Evolutionary conservation across 2,329 filamentous ascomycete species (phyloP).

Genomic region (Penicillium sp.): DNA sequence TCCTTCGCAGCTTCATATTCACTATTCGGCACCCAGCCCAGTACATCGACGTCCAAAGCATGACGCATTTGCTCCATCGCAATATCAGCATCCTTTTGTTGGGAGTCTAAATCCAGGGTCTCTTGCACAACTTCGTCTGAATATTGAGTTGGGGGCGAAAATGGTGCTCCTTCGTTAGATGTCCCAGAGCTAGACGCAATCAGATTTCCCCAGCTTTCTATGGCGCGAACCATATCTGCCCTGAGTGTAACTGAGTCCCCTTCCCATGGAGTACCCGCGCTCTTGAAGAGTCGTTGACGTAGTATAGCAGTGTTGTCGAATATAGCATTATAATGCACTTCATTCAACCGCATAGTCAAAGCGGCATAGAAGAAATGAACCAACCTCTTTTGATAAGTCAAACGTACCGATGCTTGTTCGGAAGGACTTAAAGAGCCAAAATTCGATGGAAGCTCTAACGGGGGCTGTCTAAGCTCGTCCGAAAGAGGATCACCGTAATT

Average conservation of each 20-base stretch:
- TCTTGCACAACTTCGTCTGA: background rate
- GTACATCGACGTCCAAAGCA: constrained; percentile 10
- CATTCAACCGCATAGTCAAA: constrained; percentile 3
- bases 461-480: background rate
- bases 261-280: constrained; percentile 9
- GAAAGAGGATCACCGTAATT: constrained; percentile 28
- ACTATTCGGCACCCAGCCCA: constrained; percentile 15
- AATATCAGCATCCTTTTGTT: constrained; percentile 12
- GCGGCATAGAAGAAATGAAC: constrained; percentile 9
- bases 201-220: constrained; percentile 3
- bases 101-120: background rate
- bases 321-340: constrained; percentile 6
- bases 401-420: background rate
- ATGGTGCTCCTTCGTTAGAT: background rate
- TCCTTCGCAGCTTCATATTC: constrained; percentile 14
- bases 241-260: constrained; percentile 3
- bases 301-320: constrained; percentile 1
- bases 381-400: background rate
- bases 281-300: background rate
- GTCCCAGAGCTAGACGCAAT: background rate
- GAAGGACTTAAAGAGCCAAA: background rate
- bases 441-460: background rate
- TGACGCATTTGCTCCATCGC: constrained; percentile 12
- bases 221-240: background rate
- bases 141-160: background rate